Evolutionary conservation across 306 rosid species (phyloP), one percentile per base, ranked within the genome.

Genomic region (Vigna mungo): DNA sequence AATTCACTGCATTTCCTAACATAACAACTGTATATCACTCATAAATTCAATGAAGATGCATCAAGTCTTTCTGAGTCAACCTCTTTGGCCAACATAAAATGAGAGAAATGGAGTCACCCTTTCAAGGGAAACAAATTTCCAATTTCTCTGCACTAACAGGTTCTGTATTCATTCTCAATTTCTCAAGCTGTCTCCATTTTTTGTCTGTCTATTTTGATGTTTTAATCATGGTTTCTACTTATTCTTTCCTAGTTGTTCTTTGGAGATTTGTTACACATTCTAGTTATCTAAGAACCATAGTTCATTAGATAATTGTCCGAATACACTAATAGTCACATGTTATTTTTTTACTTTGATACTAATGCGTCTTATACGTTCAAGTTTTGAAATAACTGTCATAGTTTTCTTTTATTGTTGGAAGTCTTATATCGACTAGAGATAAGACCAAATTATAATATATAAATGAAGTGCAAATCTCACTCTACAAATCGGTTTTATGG

Each of bases 61-160:
- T 7, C 1, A 71, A 36, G 37, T 11, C 53, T 36, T 56, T 49
- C 0, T n/a, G 34, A 10, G 1, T n/a, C 46, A 46, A 11, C 49
- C 49, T 46, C 3, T 46, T 46, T 46, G 2, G 1, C 7, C 18
- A 5, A 32, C 13, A 46, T 46, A 46, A 32, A 10, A 10, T 10
- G 6, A 5, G 13, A 8, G 49, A 46, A 5, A 47, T 9, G 17
- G 7, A 20, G 18, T 20, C 2, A 5, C 2, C 25, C 0, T 37
- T 56, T 68, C 15, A 39, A 43, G 49, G 43, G 60, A 36, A 67
- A 70, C 76, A 5, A 6, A 18, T 3, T 43, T 34, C 6, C 15
- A 46, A 12, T 46, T 12, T 44, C 15, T 44, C 47, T 44, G 16
- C 15, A 3, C 3, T n/a, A 55, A 54, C 81, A 81, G 84, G 84